Base-by-base conservation (phyloP, 2,329 filamentous ascomycete genomes). In the Drechslera avenae region DNA sequence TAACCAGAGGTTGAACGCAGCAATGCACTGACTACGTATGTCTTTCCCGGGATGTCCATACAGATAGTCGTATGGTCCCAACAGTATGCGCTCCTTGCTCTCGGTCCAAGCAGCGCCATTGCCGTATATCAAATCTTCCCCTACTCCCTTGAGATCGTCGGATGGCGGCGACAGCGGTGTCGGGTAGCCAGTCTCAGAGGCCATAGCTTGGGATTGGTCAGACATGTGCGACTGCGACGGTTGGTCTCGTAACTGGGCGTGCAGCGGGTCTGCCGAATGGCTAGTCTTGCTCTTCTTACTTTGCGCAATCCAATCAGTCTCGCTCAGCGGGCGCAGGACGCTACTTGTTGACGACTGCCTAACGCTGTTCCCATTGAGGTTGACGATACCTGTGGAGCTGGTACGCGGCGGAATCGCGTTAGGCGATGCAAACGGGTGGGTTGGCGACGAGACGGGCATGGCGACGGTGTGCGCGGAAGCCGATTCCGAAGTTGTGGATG, bases 31-130 rank as follows among this genome's bases (percentile, higher is more conserved):
- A 37, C 86, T 83, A 59, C 91, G 86, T 68, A 96, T 89, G 73
- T 94, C 89, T 75, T 95, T 94, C 58, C 91, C 91, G 0, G 90
- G 89, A 57, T 91, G 87, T 36, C 83, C 83, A 64, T 86, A 83
- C 55, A 94, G 81, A 72, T 96, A 95, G 67, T 93, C 87, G 65
- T 86, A 96, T 1, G 91, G 91, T 0, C 86, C 90, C 39, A 86
- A 78, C 45, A 95, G 78, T 54, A 93, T 86, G 71, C 84, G 84
- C 72, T 94, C 89, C 77, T 94, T 93, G 64, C 88, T 83, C 2
- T 79, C 73, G 5, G 83, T 85, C 90, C 90, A 94, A 14, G 81
- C 78, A 51, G 60, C 61, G 30, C 66, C 61, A 41, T 73, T 70
- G n/a, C 71, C 71, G 52, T 75, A 71, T 50, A 78, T 77, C 51